These are phyloP conservation scores for Ganoderma leucocontextum DNA, from an alignment of 1,284 basidiomycete species.

Conservation along the genomic window DNA sequence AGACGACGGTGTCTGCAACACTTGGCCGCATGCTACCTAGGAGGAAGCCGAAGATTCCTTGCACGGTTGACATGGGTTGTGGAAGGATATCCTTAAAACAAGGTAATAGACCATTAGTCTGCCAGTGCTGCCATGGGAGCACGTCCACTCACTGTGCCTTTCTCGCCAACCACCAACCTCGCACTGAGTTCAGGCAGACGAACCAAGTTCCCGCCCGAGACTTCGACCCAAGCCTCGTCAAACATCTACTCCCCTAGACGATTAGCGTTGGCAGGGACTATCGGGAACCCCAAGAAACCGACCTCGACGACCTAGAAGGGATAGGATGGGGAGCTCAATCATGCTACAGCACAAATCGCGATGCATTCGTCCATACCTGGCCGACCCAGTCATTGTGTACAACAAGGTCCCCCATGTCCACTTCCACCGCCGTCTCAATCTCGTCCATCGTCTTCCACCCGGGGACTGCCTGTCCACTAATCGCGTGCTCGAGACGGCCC, in stretches of 20 bases:
- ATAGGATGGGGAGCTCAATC: constrained; percentile 29
- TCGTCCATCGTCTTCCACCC: constrained; percentile 72
- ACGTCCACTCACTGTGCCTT: constrained; percentile 60
- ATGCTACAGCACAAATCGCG: constrained; percentile 2
- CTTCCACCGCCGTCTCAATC: constrained; percentile 64
- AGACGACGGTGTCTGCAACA: constrained; percentile 69
- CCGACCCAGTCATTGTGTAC: constrained; percentile 89
- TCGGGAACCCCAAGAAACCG: constrained; percentile 15
- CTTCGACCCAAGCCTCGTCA: constrained; percentile 82
- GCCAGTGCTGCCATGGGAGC: not conserved
- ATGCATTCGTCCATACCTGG: constrained; percentile 60
- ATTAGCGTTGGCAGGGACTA: constrained; percentile 25
- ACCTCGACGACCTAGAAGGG: constrained; percentile 58
- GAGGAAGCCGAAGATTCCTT: constrained; percentile 56
- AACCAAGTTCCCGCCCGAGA: constrained; percentile 64
- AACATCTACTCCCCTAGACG: constrained; percentile 65
- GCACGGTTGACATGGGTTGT: constrained; percentile 52
- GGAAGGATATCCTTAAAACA: constrained; percentile 70
- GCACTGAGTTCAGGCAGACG: constrained; percentile 80
- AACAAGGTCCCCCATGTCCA: constrained; percentile 86
- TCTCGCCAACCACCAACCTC: constrained; percentile 75
- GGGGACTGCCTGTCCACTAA: constrained; percentile 67
- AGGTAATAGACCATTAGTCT: not conserved
- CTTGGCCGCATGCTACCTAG: constrained; percentile 53
- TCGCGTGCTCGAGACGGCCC: constrained; percentile 78